Percentiles rank a stretch among this genome's conserved stretches.
Evolutionary conservation across 768 basidiomycete genomes (phyloP).

Genomic region (Lentinula guzmanii): DNA sequence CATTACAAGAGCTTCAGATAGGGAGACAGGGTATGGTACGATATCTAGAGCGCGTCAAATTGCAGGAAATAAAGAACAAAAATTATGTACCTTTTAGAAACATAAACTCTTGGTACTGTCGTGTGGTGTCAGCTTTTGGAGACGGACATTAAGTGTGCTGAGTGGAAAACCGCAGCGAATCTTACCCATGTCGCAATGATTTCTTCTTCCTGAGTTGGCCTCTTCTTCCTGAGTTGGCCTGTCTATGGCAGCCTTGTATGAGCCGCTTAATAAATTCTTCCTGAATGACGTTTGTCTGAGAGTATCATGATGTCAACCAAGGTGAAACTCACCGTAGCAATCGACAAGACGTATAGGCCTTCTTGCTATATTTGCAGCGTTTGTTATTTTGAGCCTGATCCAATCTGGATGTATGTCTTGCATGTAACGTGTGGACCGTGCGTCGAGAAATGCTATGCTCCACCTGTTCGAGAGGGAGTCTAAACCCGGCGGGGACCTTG

Average conservation of each 20-base stretch:
- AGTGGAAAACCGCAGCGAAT: constrained; percentile 5
- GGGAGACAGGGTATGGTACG: constrained; percentile 55
- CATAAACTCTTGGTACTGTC: constrained; percentile 63
- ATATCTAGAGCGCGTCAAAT: constrained; percentile 40
- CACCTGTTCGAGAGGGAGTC: too few species aligned
- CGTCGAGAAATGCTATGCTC: too few species aligned
- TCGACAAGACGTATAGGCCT: constrained; percentile 64
- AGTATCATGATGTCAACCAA: constrained; percentile 10
- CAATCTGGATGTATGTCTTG: too few species aligned
- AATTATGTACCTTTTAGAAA: constrained; percentile 53
- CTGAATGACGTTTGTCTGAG: constrained; percentile 29
- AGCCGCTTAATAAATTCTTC: constrained; percentile 84
- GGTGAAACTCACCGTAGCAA: constrained; percentile 58
- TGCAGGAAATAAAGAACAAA: background rate
- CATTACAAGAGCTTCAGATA: constrained; percentile 53
- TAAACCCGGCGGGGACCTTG: too few species aligned
- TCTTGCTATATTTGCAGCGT: constrained; percentile 29
- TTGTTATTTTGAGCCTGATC: too few species aligned
- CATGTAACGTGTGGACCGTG: too few species aligned
- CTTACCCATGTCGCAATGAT: constrained; percentile 75
- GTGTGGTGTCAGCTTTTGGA: constrained; percentile 46
- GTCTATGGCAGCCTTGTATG: constrained; percentile 59
- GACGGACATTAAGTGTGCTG: constrained; percentile 9
- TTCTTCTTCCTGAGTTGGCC: constrained; percentile 53
- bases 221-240: constrained; percentile 59